phyloP scores from a whole-genome alignment of 2,329 filamentous ascomycete species.

The Sarocladiaceae sp. region DNA sequence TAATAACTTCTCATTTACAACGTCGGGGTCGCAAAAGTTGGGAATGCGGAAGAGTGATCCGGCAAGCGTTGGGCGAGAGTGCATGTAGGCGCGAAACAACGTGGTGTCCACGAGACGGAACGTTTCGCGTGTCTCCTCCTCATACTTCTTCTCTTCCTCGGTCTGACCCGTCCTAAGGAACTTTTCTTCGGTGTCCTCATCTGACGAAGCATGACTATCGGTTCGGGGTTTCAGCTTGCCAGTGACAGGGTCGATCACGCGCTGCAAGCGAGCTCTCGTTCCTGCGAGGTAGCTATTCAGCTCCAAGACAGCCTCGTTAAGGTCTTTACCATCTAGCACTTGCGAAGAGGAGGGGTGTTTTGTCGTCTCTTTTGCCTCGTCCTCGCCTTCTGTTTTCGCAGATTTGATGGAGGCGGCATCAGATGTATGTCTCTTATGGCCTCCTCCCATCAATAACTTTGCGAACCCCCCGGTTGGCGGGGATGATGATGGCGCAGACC shows the following conservation, averaged over 20 bases:
- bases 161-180: slow-evolving; percentile 42
- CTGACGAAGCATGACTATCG: slow-evolving; percentile 32
- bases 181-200: slow-evolving; percentile 48
- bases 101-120: slow-evolving; percentile 89
- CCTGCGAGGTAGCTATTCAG: slow-evolving; percentile 85
- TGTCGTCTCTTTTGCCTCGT: slow-evolving; percentile 30
- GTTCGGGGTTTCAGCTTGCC: slow-evolving; percentile 51
- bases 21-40: slow-evolving; percentile 94
- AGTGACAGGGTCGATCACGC: slow-evolving; percentile 55
- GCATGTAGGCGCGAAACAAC: slow-evolving; percentile 92
- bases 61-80: slow-evolving; percentile 75
- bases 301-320: slow-evolving; percentile 74
- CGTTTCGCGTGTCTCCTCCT: slow-evolving; percentile 64
- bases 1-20: slow-evolving; percentile 87
- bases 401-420: slow-evolving; percentile 57
- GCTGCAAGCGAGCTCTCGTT: slow-evolving; percentile 61
- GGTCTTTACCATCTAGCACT: slow-evolving; percentile 67
- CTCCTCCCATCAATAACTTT: slow-evolving; percentile 44
- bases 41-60: slow-evolving; percentile 88
- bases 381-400: slow-evolving; percentile 35
- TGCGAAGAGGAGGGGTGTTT: background rate
- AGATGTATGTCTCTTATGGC: slow-evolving; percentile 37
- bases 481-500: slow-evolving; percentile 22
- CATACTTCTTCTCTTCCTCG: slow-evolving; percentile 55
- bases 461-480: slow-evolving; percentile 42